Base-by-base conservation (phyloP, 495 filamentous ascomycete species). In the Aspergillus coremiiformis region DNA sequence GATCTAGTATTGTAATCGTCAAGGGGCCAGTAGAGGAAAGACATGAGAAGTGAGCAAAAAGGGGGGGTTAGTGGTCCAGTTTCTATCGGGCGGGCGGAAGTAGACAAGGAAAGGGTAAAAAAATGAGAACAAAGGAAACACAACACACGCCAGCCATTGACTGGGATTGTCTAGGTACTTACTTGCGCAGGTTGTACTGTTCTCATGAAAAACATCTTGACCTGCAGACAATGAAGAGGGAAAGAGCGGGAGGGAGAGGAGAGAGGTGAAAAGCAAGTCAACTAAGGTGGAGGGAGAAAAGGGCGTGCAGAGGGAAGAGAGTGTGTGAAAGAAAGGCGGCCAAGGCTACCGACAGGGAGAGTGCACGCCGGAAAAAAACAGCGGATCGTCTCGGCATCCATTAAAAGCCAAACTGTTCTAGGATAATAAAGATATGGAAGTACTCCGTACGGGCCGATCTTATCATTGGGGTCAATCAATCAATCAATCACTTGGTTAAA, bases 381-480 rank as follows among this genome's bases (percentile, higher is more conserved):
- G 55, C 69, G 70, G 70, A 69, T 70, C 62, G 60, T 62, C 69
- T 70, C 69, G 69, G 69, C 69, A 69, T 71, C 56, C 49, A 51
- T 26, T 32, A 11, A 30, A 26, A 48, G 20, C 37, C 41, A 26
- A 54, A 32, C 44, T 48, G 43, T 52, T 53, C 44, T 20, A n/a
- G 32, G 32, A 42, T 32, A 39, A 33, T 44, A 47, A 44, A 46
- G 51, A 54, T 49, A n/a, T n/a, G n/a, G n/a, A n/a, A n/a, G n/a
- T n/a, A n/a, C n/a, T n/a, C n/a, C n/a, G n/a, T n/a, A 55, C 69
- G 69, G 66, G 49, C 69, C 66, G 67, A 70, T 72, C 67, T 72
- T 72, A 72, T 70, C 69, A 64, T 44, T 24, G n/a, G 39, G 41
- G 11, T 33, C 22, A 20, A 39, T 39, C n/a, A 19, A 41, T 41